Conservation (phyloP, 169 alveolate genomes). For the Plasmodium yoelii region DNA sequence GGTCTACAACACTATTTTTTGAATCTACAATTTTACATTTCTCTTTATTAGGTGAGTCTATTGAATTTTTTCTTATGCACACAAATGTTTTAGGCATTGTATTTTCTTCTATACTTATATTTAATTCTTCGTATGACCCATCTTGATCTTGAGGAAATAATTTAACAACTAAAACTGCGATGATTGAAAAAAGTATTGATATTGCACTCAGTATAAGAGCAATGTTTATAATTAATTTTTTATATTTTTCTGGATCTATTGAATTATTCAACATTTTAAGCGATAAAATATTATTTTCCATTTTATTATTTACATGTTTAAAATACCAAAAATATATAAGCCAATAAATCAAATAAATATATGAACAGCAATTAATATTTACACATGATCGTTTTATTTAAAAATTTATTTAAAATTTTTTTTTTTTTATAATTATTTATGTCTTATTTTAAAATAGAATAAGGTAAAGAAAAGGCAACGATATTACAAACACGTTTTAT, state of each 20-base stretch:
- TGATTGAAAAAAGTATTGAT: conserved; percentile 31
- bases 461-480: too few relatives aligned
- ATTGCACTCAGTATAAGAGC: conserved; percentile 33
- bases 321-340: neutral
- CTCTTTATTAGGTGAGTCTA: neutral
- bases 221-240: conserved; percentile 25
- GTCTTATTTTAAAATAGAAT: too few relatives aligned
- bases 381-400: too few relatives aligned
- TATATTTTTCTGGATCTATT: conserved; percentile 6
- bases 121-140: conserved; percentile 25
- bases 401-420: too few relatives aligned
- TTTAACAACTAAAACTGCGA: conserved; percentile 15
- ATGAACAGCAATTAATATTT: too few relatives aligned
- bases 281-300: neutral
- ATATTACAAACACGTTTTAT: too few relatives aligned
- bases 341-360: neutral
- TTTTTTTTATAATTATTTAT: too few relatives aligned
- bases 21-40: neutral
- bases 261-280: neutral
- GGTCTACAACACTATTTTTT: neutral
- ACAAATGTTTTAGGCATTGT: conserved; percentile 22
- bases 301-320: too few relatives aligned
- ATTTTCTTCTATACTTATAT: conserved; percentile 24
- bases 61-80: conserved; percentile 21
- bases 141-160: conserved; percentile 23